phyloP scores from a whole-genome alignment of 208 protist genomes.

The Balamuthia mandrillaris region DNA sequence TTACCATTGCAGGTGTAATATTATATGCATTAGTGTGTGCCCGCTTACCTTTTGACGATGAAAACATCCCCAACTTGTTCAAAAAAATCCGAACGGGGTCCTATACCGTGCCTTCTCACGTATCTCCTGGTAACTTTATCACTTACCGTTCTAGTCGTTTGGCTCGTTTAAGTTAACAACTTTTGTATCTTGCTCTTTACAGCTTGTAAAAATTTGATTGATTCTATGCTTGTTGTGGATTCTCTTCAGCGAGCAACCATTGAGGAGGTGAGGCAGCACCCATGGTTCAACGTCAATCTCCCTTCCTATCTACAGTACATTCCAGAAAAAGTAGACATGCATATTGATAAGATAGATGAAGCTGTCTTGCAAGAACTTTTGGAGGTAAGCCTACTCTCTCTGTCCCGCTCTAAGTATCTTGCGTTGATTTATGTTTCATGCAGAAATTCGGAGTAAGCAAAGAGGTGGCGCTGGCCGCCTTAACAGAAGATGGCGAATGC shows the following conservation, averaged over 20 bases:
- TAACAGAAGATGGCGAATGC: background rate
- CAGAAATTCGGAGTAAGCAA: conserved; percentile 3
- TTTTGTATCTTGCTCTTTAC: conserved; percentile 3
- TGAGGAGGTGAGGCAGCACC: conserved; percentile 70
- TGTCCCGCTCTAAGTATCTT: background rate
- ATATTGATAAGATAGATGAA: too few relatives aligned
- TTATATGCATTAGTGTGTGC: conserved; percentile 84
- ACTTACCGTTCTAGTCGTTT: background rate
- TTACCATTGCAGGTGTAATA: too few relatives aligned
- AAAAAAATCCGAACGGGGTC: conserved; percentile 79
- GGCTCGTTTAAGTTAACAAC: background rate
- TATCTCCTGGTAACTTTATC: conserved; percentile 51
- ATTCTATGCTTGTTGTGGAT: conserved; percentile 82
- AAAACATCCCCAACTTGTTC: conserved; percentile 83
- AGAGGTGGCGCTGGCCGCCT: background rate
- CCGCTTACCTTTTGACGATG: conserved; percentile 83
- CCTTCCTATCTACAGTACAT: conserved; percentile 51
- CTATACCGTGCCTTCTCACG: conserved; percentile 70
- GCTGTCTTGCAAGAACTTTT: background rate
- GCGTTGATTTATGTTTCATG: background rate
- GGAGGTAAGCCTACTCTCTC: background rate
- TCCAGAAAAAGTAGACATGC: background rate
- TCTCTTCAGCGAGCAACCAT: conserved; percentile 80
- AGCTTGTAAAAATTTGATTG: conserved; percentile 68
- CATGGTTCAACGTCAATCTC: conserved; percentile 58